Percentiles rank a stretch among this genome's conserved stretches.
Conservation (phyloP, 1,284 basidiomycete species). For the Cutaneotrichosporon sp. region DNA sequence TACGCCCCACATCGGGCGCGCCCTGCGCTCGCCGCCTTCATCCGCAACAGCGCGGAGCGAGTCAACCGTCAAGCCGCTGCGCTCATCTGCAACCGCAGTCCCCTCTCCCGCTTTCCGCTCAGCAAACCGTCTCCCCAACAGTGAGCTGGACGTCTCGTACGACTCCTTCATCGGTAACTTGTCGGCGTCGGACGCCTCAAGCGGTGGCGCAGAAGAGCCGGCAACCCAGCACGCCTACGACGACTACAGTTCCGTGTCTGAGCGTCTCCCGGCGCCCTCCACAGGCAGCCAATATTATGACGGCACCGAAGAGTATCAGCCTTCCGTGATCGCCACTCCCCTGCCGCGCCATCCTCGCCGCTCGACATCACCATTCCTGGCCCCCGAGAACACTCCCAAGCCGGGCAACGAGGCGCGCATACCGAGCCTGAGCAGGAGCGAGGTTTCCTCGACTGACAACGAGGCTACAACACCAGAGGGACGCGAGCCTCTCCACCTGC, state of each 20-base stretch:
- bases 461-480: slow-evolving; percentile 48
- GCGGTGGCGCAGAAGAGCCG: neutral
- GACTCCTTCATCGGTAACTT: neutral
- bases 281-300: neutral
- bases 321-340: neutral
- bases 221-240: neutral
- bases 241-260: slow-evolving; percentile 3
- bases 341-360: neutral
- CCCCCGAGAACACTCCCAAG: neutral
- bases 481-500: slow-evolving; percentile 16
- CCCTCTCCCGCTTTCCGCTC: neutral
- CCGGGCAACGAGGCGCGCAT: slow-evolving; percentile 19
- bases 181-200: neutral
- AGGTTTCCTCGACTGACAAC: slow-evolving; percentile 39
- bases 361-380: neutral
- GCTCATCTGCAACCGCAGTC: neutral
- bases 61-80: neutral
- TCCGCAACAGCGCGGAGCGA: slow-evolving; percentile 8
- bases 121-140: neutral
- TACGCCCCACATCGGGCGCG: neutral
- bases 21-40: neutral
- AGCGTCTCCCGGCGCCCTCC: slow-evolving; percentile 3
- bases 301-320: neutral
- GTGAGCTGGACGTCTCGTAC: neutral
- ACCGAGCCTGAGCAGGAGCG: slow-evolving; percentile 48